Conservation (phyloP, 2,329 filamentous ascomycete genomes). For the Penicillium sp. region DNA sequence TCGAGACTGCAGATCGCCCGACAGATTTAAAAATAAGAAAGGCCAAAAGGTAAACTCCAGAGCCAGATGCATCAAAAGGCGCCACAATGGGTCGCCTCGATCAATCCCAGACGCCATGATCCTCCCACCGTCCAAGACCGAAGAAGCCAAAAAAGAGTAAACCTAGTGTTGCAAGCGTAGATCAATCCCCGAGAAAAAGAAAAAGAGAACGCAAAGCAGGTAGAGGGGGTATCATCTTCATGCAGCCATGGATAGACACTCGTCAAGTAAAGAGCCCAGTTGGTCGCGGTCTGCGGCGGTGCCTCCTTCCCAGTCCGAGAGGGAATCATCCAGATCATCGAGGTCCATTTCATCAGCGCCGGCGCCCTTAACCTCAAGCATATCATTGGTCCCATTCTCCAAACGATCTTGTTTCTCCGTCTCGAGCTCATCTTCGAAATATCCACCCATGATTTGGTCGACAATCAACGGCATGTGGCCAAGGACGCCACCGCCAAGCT, state of each 20-base stretch:
- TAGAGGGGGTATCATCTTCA: slow-evolving; percentile 22
- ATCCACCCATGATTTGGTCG: slow-evolving; percentile 63
- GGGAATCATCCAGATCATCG: slow-evolving; percentile 30
- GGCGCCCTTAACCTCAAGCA: slow-evolving; percentile 18
- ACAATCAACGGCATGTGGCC: slow-evolving; percentile 71
- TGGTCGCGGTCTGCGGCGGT: slow-evolving; percentile 34
- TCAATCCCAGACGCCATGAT: slow-evolving; percentile 30
- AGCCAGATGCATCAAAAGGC: slow-evolving; percentile 27
- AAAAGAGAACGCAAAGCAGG: slow-evolving; percentile 8
- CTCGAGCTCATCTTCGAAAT: slow-evolving; percentile 70
- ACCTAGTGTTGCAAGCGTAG: slow-evolving; percentile 10
- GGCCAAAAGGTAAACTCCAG: slow-evolving; percentile 17
- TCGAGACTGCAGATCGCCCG: slow-evolving; percentile 9
- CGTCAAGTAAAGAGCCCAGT: slow-evolving; percentile 36
- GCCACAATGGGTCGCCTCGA: slow-evolving; percentile 14
- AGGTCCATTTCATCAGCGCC: slow-evolving; percentile 38
- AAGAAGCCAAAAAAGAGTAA: slow-evolving; percentile 11
- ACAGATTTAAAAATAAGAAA: slow-evolving; percentile 16
- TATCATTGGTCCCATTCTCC: slow-evolving; percentile 21
- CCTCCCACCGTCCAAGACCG: slow-evolving; percentile 17
- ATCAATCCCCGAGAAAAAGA: slow-evolving; percentile 8
- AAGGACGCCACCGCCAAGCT: slow-evolving; percentile 69
- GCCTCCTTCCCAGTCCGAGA: slow-evolving; percentile 38
- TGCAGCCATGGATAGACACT: slow-evolving; percentile 40
- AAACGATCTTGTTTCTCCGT: slow-evolving; percentile 34